Evolutionary conservation across 2,329 filamentous ascomycete genomes (phyloP).

Genomic region (Ascosphaera aggregata): DNA sequence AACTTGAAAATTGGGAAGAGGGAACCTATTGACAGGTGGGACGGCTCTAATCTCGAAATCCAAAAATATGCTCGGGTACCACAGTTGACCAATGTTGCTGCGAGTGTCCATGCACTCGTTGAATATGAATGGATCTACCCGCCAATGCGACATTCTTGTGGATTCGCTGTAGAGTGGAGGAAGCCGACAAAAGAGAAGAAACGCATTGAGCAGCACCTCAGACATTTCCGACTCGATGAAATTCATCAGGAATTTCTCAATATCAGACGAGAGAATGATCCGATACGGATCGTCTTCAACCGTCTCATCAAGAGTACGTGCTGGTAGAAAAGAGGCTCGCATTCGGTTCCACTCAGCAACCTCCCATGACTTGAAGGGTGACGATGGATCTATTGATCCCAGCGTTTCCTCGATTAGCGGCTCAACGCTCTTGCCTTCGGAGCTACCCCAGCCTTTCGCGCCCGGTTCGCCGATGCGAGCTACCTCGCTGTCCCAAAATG

Average conservation of each 20-base stretch:
- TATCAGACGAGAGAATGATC: constrained; percentile 56
- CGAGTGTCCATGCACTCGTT: constrained; percentile 16
- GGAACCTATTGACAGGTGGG: constrained; percentile 13
- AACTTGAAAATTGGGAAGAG: constrained; percentile 15
- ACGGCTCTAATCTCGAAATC: constrained; percentile 3
- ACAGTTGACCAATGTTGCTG: constrained; percentile 8
- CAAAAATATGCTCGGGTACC: constrained; percentile 7
- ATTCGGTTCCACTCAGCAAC: constrained; percentile 30
- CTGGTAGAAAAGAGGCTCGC: constrained; percentile 33
- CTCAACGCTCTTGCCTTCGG: constrained; percentile 13
- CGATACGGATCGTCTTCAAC: constrained; percentile 63
- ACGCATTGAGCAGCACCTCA: constrained; percentile 39
- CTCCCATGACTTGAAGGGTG: constrained; percentile 23
- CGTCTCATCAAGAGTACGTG: constrained; percentile 49
- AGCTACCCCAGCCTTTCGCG: constrained; percentile 43
- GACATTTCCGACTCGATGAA: constrained; percentile 13
- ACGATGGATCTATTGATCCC: constrained; percentile 7
- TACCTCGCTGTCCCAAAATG: constrained; percentile 75
- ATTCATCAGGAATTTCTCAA: constrained; percentile 35
- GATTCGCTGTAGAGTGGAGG: constrained; percentile 25
- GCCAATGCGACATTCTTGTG: constrained; percentile 15
- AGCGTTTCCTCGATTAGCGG: constrained; percentile 9
- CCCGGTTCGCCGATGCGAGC: constrained; percentile 51
- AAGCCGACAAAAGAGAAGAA: constrained; percentile 42
- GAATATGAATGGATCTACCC: constrained; percentile 30